Base-by-base conservation (phyloP, 2,329 filamentous ascomycete species). In the Myriosclerotinia scirpicola region DNA sequence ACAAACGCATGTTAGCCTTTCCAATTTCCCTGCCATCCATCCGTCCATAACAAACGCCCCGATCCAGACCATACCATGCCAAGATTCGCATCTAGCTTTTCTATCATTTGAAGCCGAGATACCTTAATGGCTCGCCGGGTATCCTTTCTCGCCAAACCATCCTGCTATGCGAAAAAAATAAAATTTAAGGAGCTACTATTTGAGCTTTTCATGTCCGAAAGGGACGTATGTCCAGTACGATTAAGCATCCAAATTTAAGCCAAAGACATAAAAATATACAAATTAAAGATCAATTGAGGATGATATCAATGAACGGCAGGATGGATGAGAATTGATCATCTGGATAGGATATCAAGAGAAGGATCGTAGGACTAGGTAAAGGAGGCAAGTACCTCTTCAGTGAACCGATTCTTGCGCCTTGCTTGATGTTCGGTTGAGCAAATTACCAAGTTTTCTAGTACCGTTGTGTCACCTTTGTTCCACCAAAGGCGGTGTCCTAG, bases 181-280 rank as follows among this genome's bases (percentile, higher is more conserved):
- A n/a, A n/a, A 38, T 60, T 38, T 38, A 22, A 38, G 30, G 50
- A 38, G 58, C 44, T 48, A 38, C n/a, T 26, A 38, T 60, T 12
- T 38, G n/a, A 59, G 40, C 53, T 65, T 59, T 59, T 38, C 22
- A 38, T 58, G 42, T 65, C 62, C 52, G 58, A 54, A 17, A 38
- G 22, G 36, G 34, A 38, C 34, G 6, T 26, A 40, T 38, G 53
- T 59, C 53, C 62, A 11, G 34, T 38, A 34, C 14, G 42, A 38
- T 42, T 40, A 30, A 36, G 34, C 54, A 59, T 38, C 34, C 40
- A 30, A 54, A n/a, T 40, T 30, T 17, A 20, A 54, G 17, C 38
- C n/a, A 40, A 6, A n/a, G 30, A 66, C 14, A 44, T 26, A 38
- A 60, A 58, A 65, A 59, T 65, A 52, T 65, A 65, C 63, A 65